A percentile compares a stretch with the other conserved stretches of the same genome.
Conservation (phyloP, 257 asterid species). For the Thymus mandschuricus region DNA sequence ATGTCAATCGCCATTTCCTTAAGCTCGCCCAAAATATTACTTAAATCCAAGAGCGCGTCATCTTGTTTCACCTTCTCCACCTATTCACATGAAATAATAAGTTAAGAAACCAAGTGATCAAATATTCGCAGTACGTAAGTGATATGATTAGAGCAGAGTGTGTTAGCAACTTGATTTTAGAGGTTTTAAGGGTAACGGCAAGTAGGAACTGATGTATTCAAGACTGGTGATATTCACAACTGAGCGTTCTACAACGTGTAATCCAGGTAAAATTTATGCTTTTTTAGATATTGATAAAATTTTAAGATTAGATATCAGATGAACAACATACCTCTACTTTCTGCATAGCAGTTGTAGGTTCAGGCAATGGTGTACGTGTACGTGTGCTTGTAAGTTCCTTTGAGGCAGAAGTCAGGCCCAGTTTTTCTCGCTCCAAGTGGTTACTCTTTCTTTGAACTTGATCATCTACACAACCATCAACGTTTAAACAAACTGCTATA, state of each 20-base stretch:
- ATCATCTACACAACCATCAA: slow-evolving; percentile 58
- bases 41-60: slow-evolving; percentile 63
- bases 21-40: slow-evolving; percentile 70
- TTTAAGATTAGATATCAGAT: slow-evolving; percentile 5
- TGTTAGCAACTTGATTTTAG: neutral
- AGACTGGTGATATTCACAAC: neutral
- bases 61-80: slow-evolving; percentile 76
- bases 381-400: slow-evolving; percentile 50
- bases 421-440: slow-evolving; percentile 88
- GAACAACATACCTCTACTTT: slow-evolving; percentile 79
- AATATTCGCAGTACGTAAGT: slow-evolving; percentile 11
- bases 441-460: slow-evolving; percentile 65
- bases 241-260: slow-evolving; percentile 1
- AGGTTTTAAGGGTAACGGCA: neutral
- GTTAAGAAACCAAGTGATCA: neutral
- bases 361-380: slow-evolving; percentile 55
- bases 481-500: slow-evolving; percentile 31
- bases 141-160: neutral
- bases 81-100: slow-evolving; percentile 30
- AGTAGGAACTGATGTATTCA: neutral
- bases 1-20: slow-evolving; percentile 82
- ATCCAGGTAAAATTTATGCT: neutral
- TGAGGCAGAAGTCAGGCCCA: slow-evolving; percentile 74
- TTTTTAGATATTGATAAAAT: slow-evolving; percentile 1
- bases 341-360: slow-evolving; percentile 74